A percentile compares a stretch with the other conserved stretches of the same genome.
These are phyloP conservation scores for Paramyrothecium sp. DNA, from an alignment of 2,329 filamentous ascomycete species.

Conservation along the genomic window DNA sequence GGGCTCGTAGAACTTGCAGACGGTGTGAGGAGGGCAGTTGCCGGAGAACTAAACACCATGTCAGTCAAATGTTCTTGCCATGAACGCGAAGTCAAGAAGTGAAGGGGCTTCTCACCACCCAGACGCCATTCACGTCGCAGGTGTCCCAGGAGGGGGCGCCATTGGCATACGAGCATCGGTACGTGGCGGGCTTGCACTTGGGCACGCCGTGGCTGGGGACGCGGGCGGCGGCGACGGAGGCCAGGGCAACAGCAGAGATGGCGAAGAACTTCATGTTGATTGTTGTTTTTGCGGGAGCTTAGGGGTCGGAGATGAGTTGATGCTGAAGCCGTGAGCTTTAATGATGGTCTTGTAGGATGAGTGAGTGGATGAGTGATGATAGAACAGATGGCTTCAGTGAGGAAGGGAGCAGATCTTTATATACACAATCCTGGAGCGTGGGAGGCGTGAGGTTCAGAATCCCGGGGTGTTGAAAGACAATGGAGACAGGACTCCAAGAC, in stretches of 20 bases:
- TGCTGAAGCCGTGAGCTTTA: conserved; percentile 10
- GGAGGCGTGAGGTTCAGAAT: background rate
- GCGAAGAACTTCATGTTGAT: conserved; percentile 15
- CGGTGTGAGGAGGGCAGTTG: conserved; percentile 31
- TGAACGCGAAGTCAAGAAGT: background rate
- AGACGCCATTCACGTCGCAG: conserved; percentile 26
- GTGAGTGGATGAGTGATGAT: conserved; percentile 2
- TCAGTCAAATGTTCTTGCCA: background rate
- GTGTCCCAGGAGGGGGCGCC: conserved; percentile 27
- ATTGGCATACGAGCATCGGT: conserved; percentile 22
- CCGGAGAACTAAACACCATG: conserved; percentile 24
- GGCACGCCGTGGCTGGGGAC: background rate
- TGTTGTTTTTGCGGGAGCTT: conserved; percentile 4
- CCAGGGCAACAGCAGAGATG: conserved; percentile 6
- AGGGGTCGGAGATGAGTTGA: conserved; percentile 10
- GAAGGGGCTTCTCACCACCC: conserved; percentile 27
- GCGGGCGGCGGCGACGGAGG: conserved; percentile 13
- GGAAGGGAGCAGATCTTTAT: conserved; percentile 7
- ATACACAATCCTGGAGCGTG: conserved; percentile 5
- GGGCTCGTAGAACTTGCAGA: conserved; percentile 31
- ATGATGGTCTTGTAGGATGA: conserved; percentile 7
- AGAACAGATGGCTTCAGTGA: background rate
- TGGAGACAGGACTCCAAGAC: background rate
- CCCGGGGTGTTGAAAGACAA: conserved; percentile 3
- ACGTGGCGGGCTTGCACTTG: conserved; percentile 32